phyloP scores from a whole-genome alignment of 192 early-diverging fungal genomes.

The Coemansia sp. region DNA sequence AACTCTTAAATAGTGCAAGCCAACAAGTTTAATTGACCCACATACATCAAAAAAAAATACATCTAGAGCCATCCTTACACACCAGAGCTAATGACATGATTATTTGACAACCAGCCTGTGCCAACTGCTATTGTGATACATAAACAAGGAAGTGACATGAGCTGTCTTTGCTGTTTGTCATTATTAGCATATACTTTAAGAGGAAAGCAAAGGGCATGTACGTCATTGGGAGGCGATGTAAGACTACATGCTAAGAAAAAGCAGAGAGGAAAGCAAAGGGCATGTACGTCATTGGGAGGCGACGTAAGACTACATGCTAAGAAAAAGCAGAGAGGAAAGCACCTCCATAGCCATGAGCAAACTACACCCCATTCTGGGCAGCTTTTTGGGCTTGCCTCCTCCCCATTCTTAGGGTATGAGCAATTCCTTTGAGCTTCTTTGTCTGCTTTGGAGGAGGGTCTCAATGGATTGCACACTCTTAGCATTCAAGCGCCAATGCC shows the following conservation, averaged over 20 bases:
- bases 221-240: neutral
- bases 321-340: neutral
- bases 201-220: no score
- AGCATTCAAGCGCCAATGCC: neutral
- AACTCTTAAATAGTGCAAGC: neutral
- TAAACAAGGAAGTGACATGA: no score
- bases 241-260: neutral
- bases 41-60: no score
- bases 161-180: no score
- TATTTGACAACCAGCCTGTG: no score
- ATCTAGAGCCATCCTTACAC: no score
- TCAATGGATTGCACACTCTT: neutral
- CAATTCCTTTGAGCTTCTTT: neutral
- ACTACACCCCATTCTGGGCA: neutral
- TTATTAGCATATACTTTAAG: no score
- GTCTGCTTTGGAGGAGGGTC: neutral
- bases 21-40: no score
- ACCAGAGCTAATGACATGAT: no score
- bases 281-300: neutral
- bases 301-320: neutral
- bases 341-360: neutral
- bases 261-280: neutral
- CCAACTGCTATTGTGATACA: no score
- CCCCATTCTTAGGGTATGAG: neutral
- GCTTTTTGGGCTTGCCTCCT: neutral